phyloP scores from a whole-genome alignment of 164 flowering plant species.

The Vitis rupestris region DNA sequence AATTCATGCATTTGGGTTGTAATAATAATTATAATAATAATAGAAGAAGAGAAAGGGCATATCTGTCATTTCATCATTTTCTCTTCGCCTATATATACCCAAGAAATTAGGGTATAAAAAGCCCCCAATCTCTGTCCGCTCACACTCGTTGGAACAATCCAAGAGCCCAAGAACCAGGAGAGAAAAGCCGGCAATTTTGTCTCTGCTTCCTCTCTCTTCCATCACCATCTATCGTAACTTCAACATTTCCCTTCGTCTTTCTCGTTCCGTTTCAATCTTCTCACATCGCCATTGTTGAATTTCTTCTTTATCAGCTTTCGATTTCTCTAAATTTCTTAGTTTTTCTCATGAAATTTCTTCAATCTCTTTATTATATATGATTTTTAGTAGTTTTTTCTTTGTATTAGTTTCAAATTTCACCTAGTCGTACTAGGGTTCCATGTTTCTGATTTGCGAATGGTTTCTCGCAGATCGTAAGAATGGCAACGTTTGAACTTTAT shows the following conservation, averaged over 20 bases:
- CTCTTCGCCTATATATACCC: constrained; percentile 33
- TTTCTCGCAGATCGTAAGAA: constrained; percentile 15
- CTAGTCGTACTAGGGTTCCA: not conserved
- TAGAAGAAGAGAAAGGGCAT: constrained; percentile 8
- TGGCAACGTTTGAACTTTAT: constrained; percentile 96
- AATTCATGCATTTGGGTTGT: no score
- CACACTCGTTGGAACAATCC: not conserved
- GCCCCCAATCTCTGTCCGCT: constrained; percentile 31
- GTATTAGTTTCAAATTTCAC: no score
- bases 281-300: no score
- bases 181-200: not conserved
- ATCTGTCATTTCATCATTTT: constrained; percentile 6
- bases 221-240: not conserved
- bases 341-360: no score
- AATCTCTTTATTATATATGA: no score
- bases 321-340: no score
- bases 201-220: constrained; percentile 6
- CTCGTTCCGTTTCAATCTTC: not conserved
- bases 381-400: no score
- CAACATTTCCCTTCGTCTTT: no score
- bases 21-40: no score
- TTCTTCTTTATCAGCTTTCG: no score
- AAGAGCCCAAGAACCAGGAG: no score
- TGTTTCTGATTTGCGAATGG: not conserved
- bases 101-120: constrained; percentile 37